Evolutionary conservation across 768 basidiomycete species (phyloP).

Genomic region (Clathrus columnatus): DNA sequence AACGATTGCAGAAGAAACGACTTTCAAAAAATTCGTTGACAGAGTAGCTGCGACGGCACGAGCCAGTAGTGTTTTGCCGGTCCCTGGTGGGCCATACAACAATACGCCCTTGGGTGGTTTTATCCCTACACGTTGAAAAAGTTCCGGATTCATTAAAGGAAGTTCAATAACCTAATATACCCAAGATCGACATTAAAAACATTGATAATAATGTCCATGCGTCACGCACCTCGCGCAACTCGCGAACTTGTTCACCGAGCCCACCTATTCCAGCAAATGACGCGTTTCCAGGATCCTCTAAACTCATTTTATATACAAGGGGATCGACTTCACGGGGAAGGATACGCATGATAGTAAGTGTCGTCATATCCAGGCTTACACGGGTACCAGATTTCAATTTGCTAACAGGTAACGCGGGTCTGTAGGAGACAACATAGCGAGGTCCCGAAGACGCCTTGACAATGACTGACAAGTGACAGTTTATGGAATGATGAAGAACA

Average conservation of each 20-base stretch:
- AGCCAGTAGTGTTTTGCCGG: constrained; percentile 92
- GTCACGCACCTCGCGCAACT: constrained; percentile 75
- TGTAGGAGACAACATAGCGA: constrained; percentile 95
- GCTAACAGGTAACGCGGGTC: constrained; percentile 81
- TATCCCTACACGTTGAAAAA: constrained; percentile 94
- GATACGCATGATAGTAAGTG: constrained; percentile 97
- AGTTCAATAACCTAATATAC: constrained; percentile 79
- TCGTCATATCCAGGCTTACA: constrained; percentile 98
- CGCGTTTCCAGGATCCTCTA: constrained; percentile 94
- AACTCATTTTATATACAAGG: constrained; percentile 97
- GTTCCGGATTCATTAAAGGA: constrained; percentile 86
- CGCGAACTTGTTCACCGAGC: constrained; percentile 90
- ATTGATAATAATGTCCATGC: not conserved
- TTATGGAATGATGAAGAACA: constrained; percentile 19
- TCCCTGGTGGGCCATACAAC: constrained; percentile 93
- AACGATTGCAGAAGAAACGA: constrained; percentile 96
- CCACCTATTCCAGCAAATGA: constrained; percentile 97
- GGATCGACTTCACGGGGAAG: constrained; percentile 97
- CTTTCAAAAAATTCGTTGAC: constrained; percentile 95
- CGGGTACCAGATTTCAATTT: constrained; percentile 92
- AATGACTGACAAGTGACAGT: constrained; percentile 49
- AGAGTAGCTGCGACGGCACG: constrained; percentile 93
- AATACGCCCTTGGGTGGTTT: constrained; percentile 94
- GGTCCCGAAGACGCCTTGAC: constrained; percentile 98
- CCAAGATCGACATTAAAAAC: not conserved